Conservation (phyloP, 768 basidiomycete species). For the Pulveroboletus sp. region DNA sequence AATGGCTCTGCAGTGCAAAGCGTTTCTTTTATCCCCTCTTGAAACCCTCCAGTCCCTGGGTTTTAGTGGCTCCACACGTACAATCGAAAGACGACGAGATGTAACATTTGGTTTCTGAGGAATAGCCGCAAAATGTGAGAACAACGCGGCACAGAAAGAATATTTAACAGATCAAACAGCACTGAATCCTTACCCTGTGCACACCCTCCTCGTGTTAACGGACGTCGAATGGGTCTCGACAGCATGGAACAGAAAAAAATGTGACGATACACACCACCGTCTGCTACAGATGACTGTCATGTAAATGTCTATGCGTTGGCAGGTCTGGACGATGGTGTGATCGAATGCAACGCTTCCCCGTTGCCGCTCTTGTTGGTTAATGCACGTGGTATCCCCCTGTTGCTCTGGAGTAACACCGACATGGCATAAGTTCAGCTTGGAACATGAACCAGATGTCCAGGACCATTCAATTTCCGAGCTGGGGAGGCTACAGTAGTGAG, state of each 20-base stretch:
- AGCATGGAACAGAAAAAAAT: not conserved
- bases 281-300: not conserved
- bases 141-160: too few relatives aligned
- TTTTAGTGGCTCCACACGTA: too few relatives aligned
- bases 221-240: not conserved
- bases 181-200: too few relatives aligned
- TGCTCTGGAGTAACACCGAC: constrained; percentile 43
- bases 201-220: too few relatives aligned
- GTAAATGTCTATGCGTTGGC: not conserved
- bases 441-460: too few relatives aligned
- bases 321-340: constrained; percentile 15
- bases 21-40: too few relatives aligned
- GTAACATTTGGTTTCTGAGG: too few relatives aligned
- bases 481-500: not conserved
- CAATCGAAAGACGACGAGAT: too few relatives aligned
- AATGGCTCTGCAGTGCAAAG: too few relatives aligned
- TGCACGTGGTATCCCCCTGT: constrained; percentile 46
- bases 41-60: too few relatives aligned
- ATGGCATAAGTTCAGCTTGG: constrained; percentile 44
- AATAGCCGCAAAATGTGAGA: too few relatives aligned
- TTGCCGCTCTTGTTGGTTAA: constrained; percentile 58
- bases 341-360: constrained; percentile 42
- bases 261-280: not conserved
- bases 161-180: too few relatives aligned
- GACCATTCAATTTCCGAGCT: not conserved